Base-by-base conservation (phyloP, 1,139 yeast genomes). In the Protomyces pachydermus region DNA sequence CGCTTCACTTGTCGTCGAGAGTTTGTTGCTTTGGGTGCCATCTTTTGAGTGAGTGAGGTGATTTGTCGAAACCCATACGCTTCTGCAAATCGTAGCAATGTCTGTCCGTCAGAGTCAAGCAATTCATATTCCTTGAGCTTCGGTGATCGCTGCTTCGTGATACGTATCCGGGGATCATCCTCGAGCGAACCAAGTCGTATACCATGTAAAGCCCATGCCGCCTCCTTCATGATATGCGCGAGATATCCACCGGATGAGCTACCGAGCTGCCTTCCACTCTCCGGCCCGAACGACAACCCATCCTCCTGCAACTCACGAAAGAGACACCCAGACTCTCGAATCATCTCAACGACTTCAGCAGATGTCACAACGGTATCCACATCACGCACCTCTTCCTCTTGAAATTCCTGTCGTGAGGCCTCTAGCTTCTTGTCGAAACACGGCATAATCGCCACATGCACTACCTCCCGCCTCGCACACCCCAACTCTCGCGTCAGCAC, bases 321-420 rank as follows among this genome's bases (percentile, higher is more conserved):
- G 37, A 67, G 70, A 55, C 66, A 56, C 14, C 56, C 64, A 3
- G 54, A 39, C n/a, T 60, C 61, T 5, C 80, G 79, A 54, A 91
- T 73, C 74, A 93, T 76, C 62, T 88, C 87, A 1, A 91, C 81
- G 55, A 93, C 77, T 73, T 93, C 99, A 70, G 85, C 86, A 12
- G 98, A 91, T 0, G 99, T 93, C 48, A 93, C 81, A 1, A 93
- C 98, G 76, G 97, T 89, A 74, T 93, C 97, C 8, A 93, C 98
- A 70, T 90, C 97, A 9, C 78, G 76, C 14, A 70, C 72, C 1
- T 72, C 73, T 18, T 73, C 77, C 1, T 71, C 72, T 23, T 74
- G 75, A 66, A 78, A 75, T 69, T 90, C 97, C 0, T 89, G 86
- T 67, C 98, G 79, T 1, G 97, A 91, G 46, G 97, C 95, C 76